A percentile compares a stretch with the other conserved stretches of the same genome.
Evolutionary conservation across 2,329 filamentous ascomycete genomes (phyloP).

Genomic region (Trichophyton equinum): DNA sequence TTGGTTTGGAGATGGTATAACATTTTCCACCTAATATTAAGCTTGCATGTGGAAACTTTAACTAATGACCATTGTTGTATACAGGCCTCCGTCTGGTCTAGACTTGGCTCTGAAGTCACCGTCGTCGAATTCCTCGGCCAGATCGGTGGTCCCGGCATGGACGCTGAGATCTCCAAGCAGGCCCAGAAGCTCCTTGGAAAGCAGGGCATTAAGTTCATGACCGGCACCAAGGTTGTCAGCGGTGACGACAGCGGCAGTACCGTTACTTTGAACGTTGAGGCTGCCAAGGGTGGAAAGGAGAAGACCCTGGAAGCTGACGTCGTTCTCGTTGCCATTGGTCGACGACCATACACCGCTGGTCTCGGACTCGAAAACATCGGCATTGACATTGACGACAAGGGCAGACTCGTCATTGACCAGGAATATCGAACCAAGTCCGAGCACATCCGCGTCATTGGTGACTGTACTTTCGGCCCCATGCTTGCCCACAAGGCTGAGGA

Average conservation of each 20-base stretch:
- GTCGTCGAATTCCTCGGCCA: slow-evolving; percentile 93
- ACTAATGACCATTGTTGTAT: slow-evolving; percentile 8
- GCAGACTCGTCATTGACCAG: slow-evolving; percentile 91
- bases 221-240: slow-evolving; percentile 83
- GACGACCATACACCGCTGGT: slow-evolving; percentile 83
- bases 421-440: slow-evolving; percentile 97
- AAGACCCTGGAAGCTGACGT: slow-evolving; percentile 89
- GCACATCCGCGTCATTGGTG: slow-evolving; percentile 93
- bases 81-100: slow-evolving; percentile 81
- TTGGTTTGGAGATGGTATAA: slow-evolving; percentile 85
- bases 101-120: slow-evolving; percentile 85
- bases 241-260: slow-evolving; percentile 69
- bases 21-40: slow-evolving; percentile 2
- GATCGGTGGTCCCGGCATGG: slow-evolving; percentile 97
- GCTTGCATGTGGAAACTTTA: not conserved
- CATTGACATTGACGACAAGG: slow-evolving; percentile 80
- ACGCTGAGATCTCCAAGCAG: slow-evolving; percentile 79
- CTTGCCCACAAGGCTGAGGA: slow-evolving; percentile 99
- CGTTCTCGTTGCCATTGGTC: slow-evolving; percentile 91
- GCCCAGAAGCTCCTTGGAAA: slow-evolving; percentile 87
- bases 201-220: slow-evolving; percentile 97
- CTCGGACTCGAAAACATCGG: slow-evolving; percentile 81
- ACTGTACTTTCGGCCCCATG: slow-evolving; percentile 96
- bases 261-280: slow-evolving; percentile 73
- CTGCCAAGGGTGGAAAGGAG: slow-evolving; percentile 90